Evolutionary conservation across 768 basidiomycete species (phyloP).

Genomic region (Rhizopogon vesiculosus): DNA sequence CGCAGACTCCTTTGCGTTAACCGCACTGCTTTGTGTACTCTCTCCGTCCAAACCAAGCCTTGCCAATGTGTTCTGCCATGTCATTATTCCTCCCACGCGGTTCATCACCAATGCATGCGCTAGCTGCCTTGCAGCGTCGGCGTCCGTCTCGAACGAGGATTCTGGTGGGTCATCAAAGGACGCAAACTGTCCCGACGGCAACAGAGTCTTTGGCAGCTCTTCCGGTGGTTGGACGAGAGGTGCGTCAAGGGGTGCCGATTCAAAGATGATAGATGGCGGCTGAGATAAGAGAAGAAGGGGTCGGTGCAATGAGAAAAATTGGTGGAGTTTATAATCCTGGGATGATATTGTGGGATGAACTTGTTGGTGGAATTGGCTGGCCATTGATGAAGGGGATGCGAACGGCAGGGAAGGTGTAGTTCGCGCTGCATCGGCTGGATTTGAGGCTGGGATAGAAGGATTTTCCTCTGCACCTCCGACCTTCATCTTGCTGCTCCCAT

Average conservation of each 20-base stretch:
- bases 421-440: conserved; percentile 12
- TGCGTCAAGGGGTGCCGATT: conserved; percentile 19
- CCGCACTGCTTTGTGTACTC: conserved; percentile 44
- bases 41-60: conserved; percentile 57
- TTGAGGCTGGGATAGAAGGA: conserved; percentile 10
- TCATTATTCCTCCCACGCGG: conserved; percentile 52
- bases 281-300: conserved; percentile 69
- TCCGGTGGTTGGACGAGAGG: conserved; percentile 14
- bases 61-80: conserved; percentile 68
- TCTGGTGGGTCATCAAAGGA: conserved; percentile 41
- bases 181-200: conserved; percentile 18
- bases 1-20: conserved; percentile 48
- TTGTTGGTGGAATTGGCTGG: conserved; percentile 9
- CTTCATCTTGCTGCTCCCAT: conserved; percentile 10
- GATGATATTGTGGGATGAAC: conserved; percentile 55
- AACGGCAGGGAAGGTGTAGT: conserved; percentile 16
- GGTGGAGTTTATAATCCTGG: conserved; percentile 74
- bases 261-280: conserved; percentile 53
- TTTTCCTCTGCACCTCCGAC: conserved; percentile 23
- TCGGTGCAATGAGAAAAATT: conserved; percentile 80
- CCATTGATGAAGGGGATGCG: conserved; percentile 5
- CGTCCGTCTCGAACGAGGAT: conserved; percentile 65
- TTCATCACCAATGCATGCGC: conserved; percentile 68
- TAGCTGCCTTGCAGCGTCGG: conserved; percentile 77
- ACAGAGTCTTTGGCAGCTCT: conserved; percentile 22